Base-by-base conservation (phyloP, 495 filamentous ascomycete genomes). In the Rhypophila decipiens region DNA sequence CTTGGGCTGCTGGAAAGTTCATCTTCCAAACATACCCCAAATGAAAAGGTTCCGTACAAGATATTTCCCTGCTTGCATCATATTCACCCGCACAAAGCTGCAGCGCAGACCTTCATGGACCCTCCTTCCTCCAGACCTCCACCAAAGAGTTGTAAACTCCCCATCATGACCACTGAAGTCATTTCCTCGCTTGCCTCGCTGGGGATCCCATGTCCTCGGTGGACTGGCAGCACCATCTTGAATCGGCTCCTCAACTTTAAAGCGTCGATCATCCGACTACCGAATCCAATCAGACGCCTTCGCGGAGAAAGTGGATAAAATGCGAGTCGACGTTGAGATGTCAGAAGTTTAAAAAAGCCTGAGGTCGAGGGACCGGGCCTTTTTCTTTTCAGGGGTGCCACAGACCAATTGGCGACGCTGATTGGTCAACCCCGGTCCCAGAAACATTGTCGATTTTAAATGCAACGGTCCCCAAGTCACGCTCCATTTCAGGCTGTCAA, bases 321-420 rank as follows among this genome's bases (percentile, higher is more conserved):
- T 39, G 15, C 17, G 27, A 17, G 12, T 5, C 13, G 27, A 18
- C 9, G 11, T 5, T 21, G 36, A 31, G 24, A 41, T 41, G 46
- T 38, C 48, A 50, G 57, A 60, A 51, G 51, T 51, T n/a, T 57
- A 33, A 57, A 53, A 50, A 37, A 35, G 34, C 20, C 39, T 44
- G 44, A 55, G 18, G 36, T 15, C n/a, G 39, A 20, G 9, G 17
- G 7, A 7, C 39, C 19, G 36, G 36, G 18, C 18, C 36, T 7
- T n/a, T n/a, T n/a, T n/a, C n/a, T n/a, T n/a, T 22, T 7, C 22
- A 24, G 39, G 20, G n/a, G 39, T 13, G 5, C 11, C 39, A 13
- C 39, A 23, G 39, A 22, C 13, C 3, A 22, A 42, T 42, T 21
- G 11, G 22, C 5, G 10, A 5, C 20, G 10, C 39, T 42, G 39